Evolutionary conservation across 148 eudicot species (phyloP), one percentile per base, ranked within the genome.

Genomic region (Rhododendron kiyosumense): DNA sequence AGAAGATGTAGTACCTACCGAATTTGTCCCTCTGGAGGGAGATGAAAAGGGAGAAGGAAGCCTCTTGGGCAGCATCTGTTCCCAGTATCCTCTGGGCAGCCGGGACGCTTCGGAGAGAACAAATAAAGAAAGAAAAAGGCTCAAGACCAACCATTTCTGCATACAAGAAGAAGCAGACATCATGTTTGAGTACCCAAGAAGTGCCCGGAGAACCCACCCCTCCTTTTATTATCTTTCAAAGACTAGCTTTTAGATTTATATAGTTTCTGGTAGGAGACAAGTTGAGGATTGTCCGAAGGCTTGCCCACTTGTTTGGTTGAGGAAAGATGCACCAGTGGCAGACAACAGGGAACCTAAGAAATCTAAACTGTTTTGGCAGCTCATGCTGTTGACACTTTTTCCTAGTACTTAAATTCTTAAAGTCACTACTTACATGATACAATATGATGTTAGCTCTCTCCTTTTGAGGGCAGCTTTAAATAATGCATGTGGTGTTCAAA

Each of bases 11-110:
- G 85, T 76, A 30, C 85, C 73, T 24, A 93, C 90, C 78, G 95
- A 92, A 86, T 97, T 95, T 45, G 92, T 90, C 18, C 99, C 92
- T 85, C 82, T 92, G 0, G 98, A 97, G 4, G 99, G 99, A 87
- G 96, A 89, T 12, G 98, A 95, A 81, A 91, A 86, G 46, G 86
- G 96, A 17, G 89, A 36, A 63, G 94, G 98, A 78, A 90, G 79
- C 88, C 89, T 93, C 87, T 97, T 97, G 15, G 99, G 99, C 75
- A 95, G 90, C 98, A 97, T 97, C 84, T 97, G 99, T 38, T 94
- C 95, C 90, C 90, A 97, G 49, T 79, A 77, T 0, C 91, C 86
- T 83, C 89, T 93, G 9, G 96, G 97, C 20, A 92, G 57, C 89
- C 98, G 91, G 3, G 95, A 88, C 30, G 96, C 92, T 82, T 94